These are phyloP conservation scores for Fusarium phyllophilum DNA, from an alignment of 2,329 filamentous ascomycete species.

Conservation along the genomic window DNA sequence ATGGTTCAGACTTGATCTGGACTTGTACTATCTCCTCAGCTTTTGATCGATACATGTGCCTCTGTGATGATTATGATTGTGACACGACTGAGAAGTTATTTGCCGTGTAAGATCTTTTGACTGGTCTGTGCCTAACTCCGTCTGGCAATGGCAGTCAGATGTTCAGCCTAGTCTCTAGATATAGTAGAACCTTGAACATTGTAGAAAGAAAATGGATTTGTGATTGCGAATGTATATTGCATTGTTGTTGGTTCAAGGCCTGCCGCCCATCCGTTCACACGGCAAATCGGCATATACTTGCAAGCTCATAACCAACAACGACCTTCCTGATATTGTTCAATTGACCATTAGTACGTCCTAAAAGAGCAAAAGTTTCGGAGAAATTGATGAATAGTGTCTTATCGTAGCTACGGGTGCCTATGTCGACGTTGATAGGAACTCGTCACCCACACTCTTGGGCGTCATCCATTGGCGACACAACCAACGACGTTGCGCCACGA, in stretches of 20 bases:
- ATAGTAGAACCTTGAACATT: too few species aligned
- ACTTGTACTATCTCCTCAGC: not conserved
- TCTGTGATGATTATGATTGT: not conserved
- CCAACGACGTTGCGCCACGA: not conserved
- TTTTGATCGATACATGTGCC: accelerated
- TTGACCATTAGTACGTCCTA: too few species aligned
- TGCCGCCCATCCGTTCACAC: too few species aligned
- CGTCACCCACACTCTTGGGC: too few species aligned
- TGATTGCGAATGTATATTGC: too few species aligned
- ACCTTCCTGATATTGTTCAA: not conserved
- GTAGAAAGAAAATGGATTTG: too few species aligned
- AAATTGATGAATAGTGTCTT: not conserved
- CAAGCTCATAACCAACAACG: not conserved
- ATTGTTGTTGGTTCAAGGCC: not conserved
- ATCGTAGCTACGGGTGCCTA: too few species aligned
- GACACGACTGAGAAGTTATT: not conserved
- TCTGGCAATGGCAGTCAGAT: accelerated
- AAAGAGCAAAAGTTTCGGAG: accelerated
- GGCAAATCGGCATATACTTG: not conserved
- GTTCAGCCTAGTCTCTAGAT: accelerated
- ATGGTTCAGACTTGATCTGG: not conserved
- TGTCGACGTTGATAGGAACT: not conserved
- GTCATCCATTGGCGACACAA: not conserved
- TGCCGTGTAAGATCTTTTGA: accelerated
- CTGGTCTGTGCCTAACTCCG: not conserved